phyloP scores from a whole-genome alignment of 2,329 filamentous ascomycete genomes.

The Aspergillus awamori region DNA sequence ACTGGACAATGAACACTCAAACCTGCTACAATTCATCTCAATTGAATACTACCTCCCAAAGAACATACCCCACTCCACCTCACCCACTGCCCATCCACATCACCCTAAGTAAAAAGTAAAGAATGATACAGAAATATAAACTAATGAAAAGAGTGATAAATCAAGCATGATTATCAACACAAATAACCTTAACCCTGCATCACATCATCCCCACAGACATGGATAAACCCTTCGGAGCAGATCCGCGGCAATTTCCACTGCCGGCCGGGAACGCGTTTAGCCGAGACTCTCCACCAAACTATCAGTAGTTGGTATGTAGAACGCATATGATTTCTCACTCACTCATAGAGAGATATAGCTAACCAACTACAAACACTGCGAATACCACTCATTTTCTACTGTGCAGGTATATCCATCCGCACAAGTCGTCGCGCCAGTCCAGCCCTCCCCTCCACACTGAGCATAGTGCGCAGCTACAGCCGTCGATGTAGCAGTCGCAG shows the following conservation, averaged over 20 bases:
- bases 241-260: neutral
- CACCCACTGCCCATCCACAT: no score
- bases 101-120: no score
- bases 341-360: neutral
- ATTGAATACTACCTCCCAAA: no score
- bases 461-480: constrained; percentile 21
- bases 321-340: neutral
- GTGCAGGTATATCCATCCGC: constrained; percentile 12
- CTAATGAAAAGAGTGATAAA: no score
- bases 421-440: constrained; percentile 14
- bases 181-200: neutral
- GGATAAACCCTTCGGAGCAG: neutral
- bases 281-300: neutral
- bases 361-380: constrained; percentile 13
- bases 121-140: no score
- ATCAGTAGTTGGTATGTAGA: no score
- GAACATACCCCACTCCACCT: no score
- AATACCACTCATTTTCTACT: constrained; percentile 17
- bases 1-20: no score
- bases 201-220: neutral
- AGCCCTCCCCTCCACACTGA: constrained; percentile 26
- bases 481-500: neutral
- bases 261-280: neutral
- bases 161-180: no score
- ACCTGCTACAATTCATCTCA: no score